Base-by-base conservation (phyloP, 1,139 yeast species). In the Diutina neorugosa region DNA sequence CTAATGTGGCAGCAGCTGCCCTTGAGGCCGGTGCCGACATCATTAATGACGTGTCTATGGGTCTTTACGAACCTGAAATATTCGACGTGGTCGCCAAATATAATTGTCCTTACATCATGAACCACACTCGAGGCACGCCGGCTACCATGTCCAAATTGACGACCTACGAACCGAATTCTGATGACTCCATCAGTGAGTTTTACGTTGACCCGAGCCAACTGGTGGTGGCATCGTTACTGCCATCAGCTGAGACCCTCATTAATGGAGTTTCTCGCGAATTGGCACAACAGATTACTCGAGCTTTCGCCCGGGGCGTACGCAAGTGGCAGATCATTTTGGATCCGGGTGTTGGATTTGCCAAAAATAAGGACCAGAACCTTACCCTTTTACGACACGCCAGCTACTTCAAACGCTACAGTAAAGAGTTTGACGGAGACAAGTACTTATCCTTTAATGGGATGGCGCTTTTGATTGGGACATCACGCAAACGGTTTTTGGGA, bases 331-430 rank as follows among this genome's bases (percentile, higher is more conserved):
- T 93, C 2, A 82, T 94, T 18, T 64, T 90, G 12, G 99, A 93
- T 65, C 98, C 99, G 0, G 98, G 98, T 1, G 69, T 93, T 53
- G 98, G 98, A 1, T 93, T 93, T 69, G 97, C 98, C 20, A 93
- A 93, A 65, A 76, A 75, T 53, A 62, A 77, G 49, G 60, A 66
- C 9, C 96, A 91, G 62, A 93, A 91, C 64, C 61, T 91, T 49
- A 74, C 77, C 12, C 61, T 90, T 1, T 73, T 93, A 31, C 77
- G 81, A 55, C 73, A 82, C 54, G 75, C 86, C 3, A 74, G 82
- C 4, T 58, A 67, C n/a, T 65, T 86, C 61, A 82, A 82, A 62
- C 66, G 71, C 43, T 84, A 81, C 59, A 68, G 81, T 52, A 31
- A 54, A 58, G 16, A 56, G 59, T n/a, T 64, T 61, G 47, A 65